Evolutionary conservation across 73 alveolate species (phyloP).

Genomic region (Paraurostyla sp.): DNA sequence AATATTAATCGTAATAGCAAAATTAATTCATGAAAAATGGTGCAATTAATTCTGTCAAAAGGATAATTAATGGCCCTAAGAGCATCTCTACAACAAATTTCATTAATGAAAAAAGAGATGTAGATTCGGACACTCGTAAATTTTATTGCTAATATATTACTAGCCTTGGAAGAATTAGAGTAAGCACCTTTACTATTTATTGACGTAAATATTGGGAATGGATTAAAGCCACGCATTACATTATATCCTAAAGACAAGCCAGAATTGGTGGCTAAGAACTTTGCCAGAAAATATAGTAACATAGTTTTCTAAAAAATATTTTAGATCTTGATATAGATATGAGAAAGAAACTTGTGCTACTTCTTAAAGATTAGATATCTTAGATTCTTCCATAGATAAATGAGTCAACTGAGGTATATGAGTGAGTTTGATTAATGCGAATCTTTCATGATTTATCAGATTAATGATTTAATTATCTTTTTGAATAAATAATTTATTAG

Average conservation of each 20-base stretch:
- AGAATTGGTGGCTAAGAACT: not conserved
- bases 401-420: not conserved
- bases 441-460: not conserved
- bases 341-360: constrained; percentile 4
- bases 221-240: not conserved
- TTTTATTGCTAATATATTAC: not conserved
- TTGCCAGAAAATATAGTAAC: constrained; percentile 18
- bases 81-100: not conserved
- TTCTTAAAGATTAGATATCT: not conserved
- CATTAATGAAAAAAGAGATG: constrained; percentile 44
- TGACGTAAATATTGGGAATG: constrained; percentile 4
- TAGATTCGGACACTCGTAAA: not conserved
- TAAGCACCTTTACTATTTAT: not conserved
- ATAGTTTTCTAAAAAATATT: not conserved
- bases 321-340: constrained; percentile 26
- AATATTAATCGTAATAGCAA: not conserved
- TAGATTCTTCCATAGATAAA: not conserved
- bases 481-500: constrained; percentile 11
- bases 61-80: not conserved
- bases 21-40: not conserved
- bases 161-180: not conserved
- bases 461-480: not conserved
- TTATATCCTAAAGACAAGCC: constrained; percentile 8
- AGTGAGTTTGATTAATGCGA: not conserved
- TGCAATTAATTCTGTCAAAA: not conserved